Conservation (phyloP, 345 rosid species). For the Citrus inodora region DNA sequence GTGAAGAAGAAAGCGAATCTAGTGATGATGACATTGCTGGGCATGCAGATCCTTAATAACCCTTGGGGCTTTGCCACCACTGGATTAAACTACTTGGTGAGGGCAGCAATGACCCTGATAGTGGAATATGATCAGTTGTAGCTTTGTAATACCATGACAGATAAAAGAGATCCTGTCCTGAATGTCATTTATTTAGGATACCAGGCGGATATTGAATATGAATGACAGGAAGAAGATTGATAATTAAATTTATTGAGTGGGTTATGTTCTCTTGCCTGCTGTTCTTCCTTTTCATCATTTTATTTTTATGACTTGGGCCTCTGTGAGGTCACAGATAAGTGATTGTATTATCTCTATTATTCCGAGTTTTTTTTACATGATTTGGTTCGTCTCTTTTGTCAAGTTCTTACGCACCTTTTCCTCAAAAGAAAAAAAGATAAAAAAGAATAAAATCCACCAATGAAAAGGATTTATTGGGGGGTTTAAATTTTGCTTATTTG, state of each 20-base stretch:
- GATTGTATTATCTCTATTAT: background rate
- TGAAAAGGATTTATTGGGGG: background rate
- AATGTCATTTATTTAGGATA: conserved; percentile 11
- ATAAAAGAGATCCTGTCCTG: conserved; percentile 3
- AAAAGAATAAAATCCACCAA: background rate
- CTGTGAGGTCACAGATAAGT: background rate
- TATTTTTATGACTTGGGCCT: background rate
- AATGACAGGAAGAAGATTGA: conserved; percentile 6
- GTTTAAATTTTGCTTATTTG: background rate
- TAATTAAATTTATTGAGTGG: conserved; percentile 6
- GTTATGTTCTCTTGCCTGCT: background rate
- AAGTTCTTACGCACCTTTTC: background rate
- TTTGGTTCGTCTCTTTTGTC: background rate
- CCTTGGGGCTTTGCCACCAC: background rate
- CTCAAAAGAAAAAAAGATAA: background rate
- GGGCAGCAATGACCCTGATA: conserved; percentile 5
- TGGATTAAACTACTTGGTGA: conserved; percentile 1
- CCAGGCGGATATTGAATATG: background rate
- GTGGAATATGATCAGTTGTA: conserved; percentile 13
- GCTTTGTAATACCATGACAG: conserved; percentile 19
- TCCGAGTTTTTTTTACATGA: background rate
- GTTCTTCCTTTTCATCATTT: background rate
- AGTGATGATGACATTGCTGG: conserved; percentile 63
- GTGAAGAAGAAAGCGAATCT: conserved; percentile 39
- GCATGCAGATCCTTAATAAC: conserved; percentile 46